phyloP scores from a whole-genome alignment of 139 green algal genomes.

The Trebouxia sp. region DNA sequence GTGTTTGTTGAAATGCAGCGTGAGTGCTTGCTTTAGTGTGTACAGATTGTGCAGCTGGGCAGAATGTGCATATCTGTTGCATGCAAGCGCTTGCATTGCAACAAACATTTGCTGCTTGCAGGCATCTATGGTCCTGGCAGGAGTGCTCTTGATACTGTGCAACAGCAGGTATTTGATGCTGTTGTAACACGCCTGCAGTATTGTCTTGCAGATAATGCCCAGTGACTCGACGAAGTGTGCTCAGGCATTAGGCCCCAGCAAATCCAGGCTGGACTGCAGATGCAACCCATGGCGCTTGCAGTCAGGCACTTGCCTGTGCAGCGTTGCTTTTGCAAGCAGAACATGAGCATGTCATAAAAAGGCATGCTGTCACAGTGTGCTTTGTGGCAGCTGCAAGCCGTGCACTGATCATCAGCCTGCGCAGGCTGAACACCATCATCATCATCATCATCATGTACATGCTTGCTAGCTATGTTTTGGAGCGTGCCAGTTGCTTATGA shows the following conservation, averaged over 20 bases:
- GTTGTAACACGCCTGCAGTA: background rate
- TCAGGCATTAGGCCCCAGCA: background rate
- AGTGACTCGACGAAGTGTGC: background rate
- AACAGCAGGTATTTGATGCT: background rate
- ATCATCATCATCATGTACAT: too few relatives aligned
- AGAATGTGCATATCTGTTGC: background rate
- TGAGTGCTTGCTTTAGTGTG: background rate
- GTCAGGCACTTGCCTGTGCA: too few relatives aligned
- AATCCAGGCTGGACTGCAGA: background rate
- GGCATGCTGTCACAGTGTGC: too few relatives aligned
- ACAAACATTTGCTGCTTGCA: background rate
- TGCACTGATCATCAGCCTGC: too few relatives aligned
- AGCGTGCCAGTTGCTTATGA: too few relatives aligned
- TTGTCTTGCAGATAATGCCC: background rate
- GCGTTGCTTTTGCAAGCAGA: background rate
- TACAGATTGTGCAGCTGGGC: background rate
- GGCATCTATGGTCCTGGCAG: slow-evolving; percentile 76
- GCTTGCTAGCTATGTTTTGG: too few relatives aligned
- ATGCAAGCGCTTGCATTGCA: background rate
- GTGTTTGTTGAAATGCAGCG: too few relatives aligned
- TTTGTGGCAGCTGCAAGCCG: too few relatives aligned
- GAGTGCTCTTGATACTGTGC: slow-evolving; percentile 56
- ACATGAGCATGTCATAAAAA: too few relatives aligned
- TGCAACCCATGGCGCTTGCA: background rate
- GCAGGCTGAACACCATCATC: too few relatives aligned